Conservation (phyloP, 257 asterid species). For the Solanum infundibuliforme region DNA sequence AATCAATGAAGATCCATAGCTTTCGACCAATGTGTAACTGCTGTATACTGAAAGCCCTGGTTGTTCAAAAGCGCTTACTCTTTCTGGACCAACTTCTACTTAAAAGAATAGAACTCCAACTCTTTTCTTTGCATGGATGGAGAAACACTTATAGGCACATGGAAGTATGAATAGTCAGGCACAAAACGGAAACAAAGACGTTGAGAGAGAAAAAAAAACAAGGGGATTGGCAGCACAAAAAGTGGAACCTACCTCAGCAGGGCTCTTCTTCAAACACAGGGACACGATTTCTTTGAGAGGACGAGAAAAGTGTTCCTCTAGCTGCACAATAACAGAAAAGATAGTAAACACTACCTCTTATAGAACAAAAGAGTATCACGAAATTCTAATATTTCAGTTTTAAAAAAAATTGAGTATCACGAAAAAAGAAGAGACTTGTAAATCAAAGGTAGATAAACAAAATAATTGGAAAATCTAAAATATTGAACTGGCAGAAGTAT, state of each 20-base stretch:
- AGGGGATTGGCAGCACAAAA: not conserved
- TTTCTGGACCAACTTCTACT: not conserved
- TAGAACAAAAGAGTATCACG: not conserved
- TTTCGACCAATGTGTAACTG: not conserved
- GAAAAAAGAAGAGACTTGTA: not conserved
- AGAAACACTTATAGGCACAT: not conserved
- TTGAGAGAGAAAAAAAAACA: not conserved
- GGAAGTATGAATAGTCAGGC: not conserved
- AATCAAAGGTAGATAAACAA: conserved; percentile 2
- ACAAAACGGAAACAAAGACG: not conserved
- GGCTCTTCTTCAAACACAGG: conserved; percentile 81
- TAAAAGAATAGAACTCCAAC: not conserved
- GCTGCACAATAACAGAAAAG: conserved; percentile 47
- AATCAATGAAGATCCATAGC: not conserved
- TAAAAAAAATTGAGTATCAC: not conserved
- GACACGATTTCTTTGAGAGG: conserved; percentile 86
- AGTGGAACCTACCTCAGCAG: conserved; percentile 65
- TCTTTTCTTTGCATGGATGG: not conserved
- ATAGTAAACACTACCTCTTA: not conserved
- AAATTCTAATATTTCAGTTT: not conserved
- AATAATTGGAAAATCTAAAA: not conserved
- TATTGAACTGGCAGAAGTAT: conserved; percentile 9
- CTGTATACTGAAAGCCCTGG: not conserved
- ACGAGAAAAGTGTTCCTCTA: conserved; percentile 97
- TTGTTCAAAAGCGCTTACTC: not conserved